These are phyloP conservation scores for Emergomyces orientalis DNA, from an alignment of 2,329 filamentous ascomycete species.

Conservation along the genomic window DNA sequence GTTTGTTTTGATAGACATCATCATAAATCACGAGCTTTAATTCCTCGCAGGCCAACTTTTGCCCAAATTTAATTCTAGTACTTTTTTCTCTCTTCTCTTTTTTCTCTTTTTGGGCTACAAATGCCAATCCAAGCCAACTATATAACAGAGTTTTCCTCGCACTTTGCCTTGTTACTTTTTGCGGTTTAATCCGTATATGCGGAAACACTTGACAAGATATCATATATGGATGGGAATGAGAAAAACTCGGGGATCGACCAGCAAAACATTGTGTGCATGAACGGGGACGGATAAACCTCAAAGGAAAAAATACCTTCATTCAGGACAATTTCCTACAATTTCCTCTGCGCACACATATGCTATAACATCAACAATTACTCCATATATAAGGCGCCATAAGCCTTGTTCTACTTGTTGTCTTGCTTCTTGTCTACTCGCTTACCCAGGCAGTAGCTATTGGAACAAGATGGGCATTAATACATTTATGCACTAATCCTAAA, in stretches of 20 bases:
- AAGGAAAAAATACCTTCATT: not conserved
- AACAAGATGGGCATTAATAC: not conserved
- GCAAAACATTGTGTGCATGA: not conserved
- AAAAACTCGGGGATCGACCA: not conserved
- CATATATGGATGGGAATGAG: not conserved
- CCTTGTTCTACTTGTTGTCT: not conserved
- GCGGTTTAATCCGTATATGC: not conserved
- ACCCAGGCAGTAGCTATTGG: too few species aligned
- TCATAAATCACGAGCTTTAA: too few species aligned
- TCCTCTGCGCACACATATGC: too few species aligned
- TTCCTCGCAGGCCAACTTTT: not conserved
- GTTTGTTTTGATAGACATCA: not conserved
- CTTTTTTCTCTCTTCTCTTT: not conserved
- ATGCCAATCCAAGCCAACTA: not conserved
- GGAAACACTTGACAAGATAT: not conserved
- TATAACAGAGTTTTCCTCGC: not conserved
- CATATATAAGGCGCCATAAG: not conserved
- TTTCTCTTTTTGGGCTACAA: too few species aligned
- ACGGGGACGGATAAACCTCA: not conserved
- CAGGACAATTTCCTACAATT: not conserved
- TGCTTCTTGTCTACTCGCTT: too few species aligned
- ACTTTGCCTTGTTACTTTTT: not conserved
- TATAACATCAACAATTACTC: not conserved
- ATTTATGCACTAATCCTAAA: not conserved
- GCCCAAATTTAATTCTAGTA: not conserved